Evolutionary conservation across 2,329 filamentous ascomycete species (phyloP), one percentile per base, ranked within the genome.

Genomic region (Pseudogymnoascus sp.): DNA sequence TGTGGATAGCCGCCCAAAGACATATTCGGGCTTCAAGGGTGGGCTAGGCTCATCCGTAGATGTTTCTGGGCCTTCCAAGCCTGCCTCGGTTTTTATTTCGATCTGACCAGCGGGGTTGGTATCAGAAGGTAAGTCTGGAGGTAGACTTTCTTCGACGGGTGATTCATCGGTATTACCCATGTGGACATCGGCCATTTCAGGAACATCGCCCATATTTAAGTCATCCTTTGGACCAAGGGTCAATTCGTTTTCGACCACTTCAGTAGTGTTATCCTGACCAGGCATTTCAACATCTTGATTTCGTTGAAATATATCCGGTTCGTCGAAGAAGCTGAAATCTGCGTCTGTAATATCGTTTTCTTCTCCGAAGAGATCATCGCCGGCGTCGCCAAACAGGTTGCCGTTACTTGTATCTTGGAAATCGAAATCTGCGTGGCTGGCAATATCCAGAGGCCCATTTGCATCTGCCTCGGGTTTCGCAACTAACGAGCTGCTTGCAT

Each of bases 321-420:
- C 86, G 69, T 93, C 89, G 68, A 93, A 93, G 73, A 93, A 93
- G 72, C 84, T 90, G 72, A 93, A 93, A 71, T 95, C 90, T 5
- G 86, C 89, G 68, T 95, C 90, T 1, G 88, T 92, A n/a, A 93
- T 81, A 67, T 86, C 77, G 36, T 76, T 84, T 66, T 85, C 82
- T n/a, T 86, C 83, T n/a, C 82, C 86, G 74, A 90, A 91, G 68
- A 88, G 83, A 67, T 90, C 87, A 7, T 82, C 83, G 11, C 86
- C 86, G 68, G 89, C 79, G 63, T 90, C 87, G 18, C 82, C 86
- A 70, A 90, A 90, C 4, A 91, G 77, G 68, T 87, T 80, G 31
- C 84, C 83, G 7, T 80, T 77, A 23, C 81, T 81, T 34, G 68
- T 71, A 54, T 71, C 71, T 66, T 65, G 61, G 72, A 72, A 37